A percentile compares a stretch with the other conserved stretches of the same genome.
These are phyloP conservation scores for Nannochloris sp. DNA, from an alignment of 139 green algal genomes.

Conservation along the genomic window DNA sequence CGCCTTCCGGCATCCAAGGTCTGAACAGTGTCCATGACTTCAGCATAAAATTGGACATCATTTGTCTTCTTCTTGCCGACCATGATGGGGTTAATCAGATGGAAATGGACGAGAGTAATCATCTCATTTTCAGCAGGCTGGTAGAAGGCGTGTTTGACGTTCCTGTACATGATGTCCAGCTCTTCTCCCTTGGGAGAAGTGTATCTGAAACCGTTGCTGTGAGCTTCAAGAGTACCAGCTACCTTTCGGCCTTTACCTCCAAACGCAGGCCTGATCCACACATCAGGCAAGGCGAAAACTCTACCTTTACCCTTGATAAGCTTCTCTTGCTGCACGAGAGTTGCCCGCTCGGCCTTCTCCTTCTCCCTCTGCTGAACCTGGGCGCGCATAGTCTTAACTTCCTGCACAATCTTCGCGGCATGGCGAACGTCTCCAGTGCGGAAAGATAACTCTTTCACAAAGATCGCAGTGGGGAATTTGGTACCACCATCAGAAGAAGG, in stretches of 20 bases:
- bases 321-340: slow-evolving; percentile 91
- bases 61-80: slow-evolving; percentile 95
- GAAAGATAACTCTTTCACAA: slow-evolving; percentile 95
- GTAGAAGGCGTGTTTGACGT: slow-evolving; percentile 98
- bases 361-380: slow-evolving; percentile 74
- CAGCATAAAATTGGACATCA: slow-evolving; percentile 96
- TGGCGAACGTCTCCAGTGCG: slow-evolving; percentile 62
- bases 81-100: slow-evolving; percentile 98
- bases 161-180: slow-evolving; percentile 94
- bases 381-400: slow-evolving; percentile 86
- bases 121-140: slow-evolving; percentile 90
- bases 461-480: slow-evolving; percentile 59
- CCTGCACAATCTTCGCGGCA: slow-evolving; percentile 60
- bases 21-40: slow-evolving; percentile 93
- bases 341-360: slow-evolving; percentile 87
- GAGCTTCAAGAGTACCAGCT: slow-evolving; percentile 84
- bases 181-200: slow-evolving; percentile 70
- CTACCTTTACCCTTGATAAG: slow-evolving; percentile 57
- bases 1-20: slow-evolving; percentile 77
- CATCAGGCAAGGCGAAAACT: slow-evolving; percentile 76
- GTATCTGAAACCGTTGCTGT: slow-evolving; percentile 97
- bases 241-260: slow-evolving; percentile 86
- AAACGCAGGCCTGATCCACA: slow-evolving; percentile 90
- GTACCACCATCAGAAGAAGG: slow-evolving; percentile 60
- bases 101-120: slow-evolving; percentile 96